phyloP scores from a whole-genome alignment of 2,329 filamentous ascomycete species.

The Kalmusia sp. region DNA sequence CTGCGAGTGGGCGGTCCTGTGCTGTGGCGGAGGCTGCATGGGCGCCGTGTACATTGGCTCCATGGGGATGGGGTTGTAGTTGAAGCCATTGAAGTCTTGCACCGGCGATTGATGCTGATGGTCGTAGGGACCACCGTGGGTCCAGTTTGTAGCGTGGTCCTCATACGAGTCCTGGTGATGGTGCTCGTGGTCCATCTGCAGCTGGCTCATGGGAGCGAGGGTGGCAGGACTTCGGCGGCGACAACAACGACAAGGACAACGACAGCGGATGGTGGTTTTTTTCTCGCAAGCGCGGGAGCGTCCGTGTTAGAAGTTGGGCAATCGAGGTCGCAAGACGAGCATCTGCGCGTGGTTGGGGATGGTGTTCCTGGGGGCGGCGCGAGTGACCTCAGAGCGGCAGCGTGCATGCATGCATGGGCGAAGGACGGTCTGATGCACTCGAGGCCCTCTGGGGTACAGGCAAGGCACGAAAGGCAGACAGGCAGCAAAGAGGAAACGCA shows the following conservation, averaged over 20 bases:
- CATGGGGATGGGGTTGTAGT: constrained; percentile 48
- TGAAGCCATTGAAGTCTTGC: constrained; percentile 50
- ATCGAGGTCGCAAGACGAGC: constrained; percentile 33
- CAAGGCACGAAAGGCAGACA: constrained; percentile 24
- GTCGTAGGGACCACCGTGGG: constrained; percentile 37
- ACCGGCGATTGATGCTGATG: constrained; percentile 48
- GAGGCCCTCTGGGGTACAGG: constrained; percentile 5
- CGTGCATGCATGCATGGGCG: constrained; percentile 49
- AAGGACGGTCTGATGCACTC: constrained; percentile 26
- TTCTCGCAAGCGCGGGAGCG: constrained; percentile 34
- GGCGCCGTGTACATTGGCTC: constrained; percentile 46
- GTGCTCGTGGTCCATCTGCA: constrained; percentile 50
- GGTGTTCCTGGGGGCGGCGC: constrained; percentile 38
- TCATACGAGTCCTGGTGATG: constrained; percentile 43
- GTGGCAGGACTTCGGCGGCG: constrained; percentile 22
- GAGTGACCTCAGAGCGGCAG: constrained; percentile 39
- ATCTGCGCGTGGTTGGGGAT: constrained; percentile 37
- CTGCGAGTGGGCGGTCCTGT: constrained; percentile 47
- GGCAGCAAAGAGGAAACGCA: constrained; percentile 15
- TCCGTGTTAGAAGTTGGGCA: constrained; percentile 36
- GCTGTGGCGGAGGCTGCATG: constrained; percentile 47
- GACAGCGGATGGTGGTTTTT: constrained; percentile 24
- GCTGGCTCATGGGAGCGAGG: constrained; percentile 46
- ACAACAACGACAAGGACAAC: no score
- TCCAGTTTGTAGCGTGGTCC: constrained; percentile 42